phyloP scores from a whole-genome alignment of 1,139 yeast genomes.

The Protomyces pachydermus region DNA sequence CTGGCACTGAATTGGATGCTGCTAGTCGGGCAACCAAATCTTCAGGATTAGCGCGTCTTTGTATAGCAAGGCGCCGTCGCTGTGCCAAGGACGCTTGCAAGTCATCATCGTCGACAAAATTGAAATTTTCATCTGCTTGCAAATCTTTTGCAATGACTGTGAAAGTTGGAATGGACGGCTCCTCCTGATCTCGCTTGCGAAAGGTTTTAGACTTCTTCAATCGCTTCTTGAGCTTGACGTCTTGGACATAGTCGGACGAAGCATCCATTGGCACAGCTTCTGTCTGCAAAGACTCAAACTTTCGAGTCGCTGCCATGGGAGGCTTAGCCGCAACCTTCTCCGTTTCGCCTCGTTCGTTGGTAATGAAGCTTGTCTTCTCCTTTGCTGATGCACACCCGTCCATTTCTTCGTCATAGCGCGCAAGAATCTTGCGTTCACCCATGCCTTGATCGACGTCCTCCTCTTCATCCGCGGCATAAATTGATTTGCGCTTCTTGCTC shows the following conservation, averaged over 20 bases:
- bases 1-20: not conserved
- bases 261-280: not conserved
- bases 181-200: constrained; percentile 33
- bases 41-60: constrained; percentile 40
- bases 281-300: not conserved
- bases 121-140: constrained; percentile 33
- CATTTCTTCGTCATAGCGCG: constrained; percentile 36
- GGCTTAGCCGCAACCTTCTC: not conserved
- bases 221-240: constrained; percentile 48
- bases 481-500: constrained; percentile 35
- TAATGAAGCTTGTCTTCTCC: constrained; percentile 35
- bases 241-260: constrained; percentile 34
- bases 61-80: constrained; percentile 45
- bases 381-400: constrained; percentile 27
- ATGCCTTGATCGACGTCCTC: constrained; percentile 35
- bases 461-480: constrained; percentile 28
- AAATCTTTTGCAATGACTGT: constrained; percentile 34
- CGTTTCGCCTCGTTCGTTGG: constrained; percentile 33
- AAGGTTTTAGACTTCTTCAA: constrained; percentile 36
- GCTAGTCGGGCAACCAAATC: constrained; percentile 36
- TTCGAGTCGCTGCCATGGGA: not conserved
- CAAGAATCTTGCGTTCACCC: constrained; percentile 34
- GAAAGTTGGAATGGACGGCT: constrained; percentile 23
- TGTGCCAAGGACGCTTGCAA: constrained; percentile 45
- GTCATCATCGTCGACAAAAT: constrained; percentile 48